These are phyloP conservation scores for Tuber melanosporum DNA, from an alignment of 495 filamentous ascomycete genomes.

Conservation along the genomic window DNA sequence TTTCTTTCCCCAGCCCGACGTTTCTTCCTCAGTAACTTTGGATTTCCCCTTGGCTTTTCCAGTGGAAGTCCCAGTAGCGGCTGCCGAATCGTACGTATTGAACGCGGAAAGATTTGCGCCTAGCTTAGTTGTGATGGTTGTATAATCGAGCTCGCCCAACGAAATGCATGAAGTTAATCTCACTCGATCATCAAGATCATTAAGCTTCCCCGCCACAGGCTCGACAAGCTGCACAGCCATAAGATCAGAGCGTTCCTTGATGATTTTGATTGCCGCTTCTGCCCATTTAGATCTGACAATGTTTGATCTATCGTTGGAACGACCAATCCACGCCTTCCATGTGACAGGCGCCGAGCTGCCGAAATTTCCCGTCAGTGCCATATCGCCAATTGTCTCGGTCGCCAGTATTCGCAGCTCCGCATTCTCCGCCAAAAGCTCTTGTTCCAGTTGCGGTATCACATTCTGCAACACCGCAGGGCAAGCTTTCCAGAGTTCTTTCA, in stretches of 20 bases:
- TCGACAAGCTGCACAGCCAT: conserved; percentile 53
- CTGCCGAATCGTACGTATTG: conserved; percentile 32
- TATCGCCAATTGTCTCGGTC: conserved; percentile 88
- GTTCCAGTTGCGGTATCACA: conserved; percentile 88
- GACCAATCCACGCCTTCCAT: conserved; percentile 51
- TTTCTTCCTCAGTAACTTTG: conserved; percentile 50
- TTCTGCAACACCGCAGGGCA: conserved; percentile 83
- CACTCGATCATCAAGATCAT: conserved; percentile 84
- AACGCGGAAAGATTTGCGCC: conserved; percentile 48
- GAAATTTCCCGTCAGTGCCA: conserved; percentile 46
- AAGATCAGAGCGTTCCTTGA: conserved; percentile 44
- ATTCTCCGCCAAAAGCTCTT: conserved; percentile 84
- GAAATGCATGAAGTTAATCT: conserved; percentile 77
- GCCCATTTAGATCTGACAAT: conserved; percentile 79
- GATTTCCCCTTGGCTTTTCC: conserved; percentile 43
- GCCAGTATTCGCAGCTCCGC: conserved; percentile 75
- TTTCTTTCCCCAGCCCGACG: conserved; percentile 35
- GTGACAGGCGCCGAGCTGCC: conserved; percentile 33
- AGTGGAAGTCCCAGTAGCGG: conserved; percentile 13
- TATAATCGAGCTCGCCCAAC: conserved; percentile 67
- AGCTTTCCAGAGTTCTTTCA: conserved; percentile 90
- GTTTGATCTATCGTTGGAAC: conserved; percentile 75
- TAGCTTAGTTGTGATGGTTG: conserved; percentile 70
- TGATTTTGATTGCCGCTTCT: conserved; percentile 72
- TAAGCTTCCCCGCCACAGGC: conserved; percentile 69